These are phyloP conservation scores for Scheffersomyces insectosa DNA, from an alignment of 1,139 yeast species.

Conservation along the genomic window DNA sequence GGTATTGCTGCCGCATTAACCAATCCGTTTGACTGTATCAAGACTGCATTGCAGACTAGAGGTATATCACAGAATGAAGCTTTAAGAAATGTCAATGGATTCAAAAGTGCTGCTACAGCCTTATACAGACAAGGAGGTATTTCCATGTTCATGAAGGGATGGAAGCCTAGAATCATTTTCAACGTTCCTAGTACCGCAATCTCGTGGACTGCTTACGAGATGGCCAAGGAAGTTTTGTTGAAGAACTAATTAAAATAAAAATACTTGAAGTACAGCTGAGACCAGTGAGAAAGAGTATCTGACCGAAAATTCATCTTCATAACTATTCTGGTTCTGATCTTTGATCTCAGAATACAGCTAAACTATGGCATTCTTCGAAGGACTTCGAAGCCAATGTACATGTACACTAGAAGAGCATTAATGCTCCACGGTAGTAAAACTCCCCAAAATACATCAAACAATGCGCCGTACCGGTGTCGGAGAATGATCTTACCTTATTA, in stretches of 20 bases:
- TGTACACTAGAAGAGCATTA: no score
- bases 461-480: no score
- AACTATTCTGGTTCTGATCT: no score
- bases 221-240: slow-evolving; percentile 77
- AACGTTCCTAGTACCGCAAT: slow-evolving; percentile 97
- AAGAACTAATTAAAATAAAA: slow-evolving; percentile 6
- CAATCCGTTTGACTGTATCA: slow-evolving; percentile 92
- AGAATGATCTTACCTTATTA: no score
- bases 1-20: slow-evolving; percentile 96
- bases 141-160: slow-evolving; percentile 76
- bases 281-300: no score
- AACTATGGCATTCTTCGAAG: no score
- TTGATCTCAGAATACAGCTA: no score
- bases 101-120: slow-evolving; percentile 69
- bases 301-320: no score
- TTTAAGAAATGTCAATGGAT: slow-evolving; percentile 65
- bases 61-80: slow-evolving; percentile 53
- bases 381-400: no score
- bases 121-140: slow-evolving; percentile 68
- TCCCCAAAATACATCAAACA: no score
- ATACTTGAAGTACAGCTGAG: no score
- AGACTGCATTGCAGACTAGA: slow-evolving; percentile 84
- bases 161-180: slow-evolving; percentile 87
- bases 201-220: slow-evolving; percentile 97
- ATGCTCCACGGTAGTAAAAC: no score